A percentile compares a stretch with the other conserved stretches of the same genome.
These are phyloP conservation scores for Ricinus communis DNA, from an alignment of 345 rosid genomes.

Conservation along the genomic window DNA sequence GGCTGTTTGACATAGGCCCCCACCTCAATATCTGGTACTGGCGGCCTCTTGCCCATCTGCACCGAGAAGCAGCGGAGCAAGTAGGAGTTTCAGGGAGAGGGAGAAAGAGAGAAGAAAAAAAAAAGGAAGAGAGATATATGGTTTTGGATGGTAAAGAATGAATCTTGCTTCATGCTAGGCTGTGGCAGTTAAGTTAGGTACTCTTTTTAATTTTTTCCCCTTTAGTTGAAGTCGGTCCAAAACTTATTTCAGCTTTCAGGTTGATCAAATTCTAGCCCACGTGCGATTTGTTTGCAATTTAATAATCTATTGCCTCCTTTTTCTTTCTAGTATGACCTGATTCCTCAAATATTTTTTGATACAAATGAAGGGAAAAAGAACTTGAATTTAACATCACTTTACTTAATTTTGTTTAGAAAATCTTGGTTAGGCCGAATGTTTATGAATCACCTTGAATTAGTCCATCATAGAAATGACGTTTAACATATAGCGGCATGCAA, in stretches of 20 bases:
- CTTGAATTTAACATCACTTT: too few species aligned
- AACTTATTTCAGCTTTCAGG: not conserved
- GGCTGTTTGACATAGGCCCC: conserved; percentile 15
- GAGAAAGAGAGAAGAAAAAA: not conserved
- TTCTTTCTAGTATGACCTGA: too few species aligned
- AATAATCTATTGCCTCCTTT: too few species aligned
- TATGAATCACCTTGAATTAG: too few species aligned
- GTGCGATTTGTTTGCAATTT: too few species aligned
- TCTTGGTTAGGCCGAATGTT: too few species aligned
- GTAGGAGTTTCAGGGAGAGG: not conserved
- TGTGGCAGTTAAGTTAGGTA: conserved; percentile 36
- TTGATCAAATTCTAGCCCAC: not conserved
- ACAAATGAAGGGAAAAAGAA: too few species aligned
- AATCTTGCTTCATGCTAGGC: conserved; percentile 19
- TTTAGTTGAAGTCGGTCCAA: conserved; percentile 13
- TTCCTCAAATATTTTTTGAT: too few species aligned
- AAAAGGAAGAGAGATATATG: not conserved
- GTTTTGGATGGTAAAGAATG: conserved; percentile 30
- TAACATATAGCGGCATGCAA: too few species aligned
- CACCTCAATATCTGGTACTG: conserved; percentile 29
- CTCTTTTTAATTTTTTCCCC: not conserved
- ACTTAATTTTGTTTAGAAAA: too few species aligned
- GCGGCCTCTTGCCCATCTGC: conserved; percentile 45
- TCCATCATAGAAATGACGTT: too few species aligned
- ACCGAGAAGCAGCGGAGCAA: conserved; percentile 8